phyloP scores from a whole-genome alignment of 441 rosid genomes.

The Daphne laureola region DNA sequence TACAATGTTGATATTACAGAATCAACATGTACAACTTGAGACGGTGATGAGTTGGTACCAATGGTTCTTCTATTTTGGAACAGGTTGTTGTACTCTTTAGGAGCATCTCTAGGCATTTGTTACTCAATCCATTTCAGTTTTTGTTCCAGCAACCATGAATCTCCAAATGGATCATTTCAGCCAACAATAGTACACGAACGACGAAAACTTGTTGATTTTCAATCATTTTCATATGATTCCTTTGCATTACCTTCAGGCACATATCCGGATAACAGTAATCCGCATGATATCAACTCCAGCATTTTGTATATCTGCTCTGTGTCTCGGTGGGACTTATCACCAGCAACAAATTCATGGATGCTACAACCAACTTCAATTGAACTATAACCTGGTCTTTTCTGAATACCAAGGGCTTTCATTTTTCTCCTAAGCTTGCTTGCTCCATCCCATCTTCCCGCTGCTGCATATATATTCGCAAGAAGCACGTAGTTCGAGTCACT shows the following conservation, averaged over 20 bases:
- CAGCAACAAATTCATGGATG: slow-evolving; percentile 57
- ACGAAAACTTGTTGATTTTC: not conserved
- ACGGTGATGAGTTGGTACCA: too few species aligned
- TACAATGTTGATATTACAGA: too few species aligned
- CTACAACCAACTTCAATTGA: slow-evolving; percentile 50
- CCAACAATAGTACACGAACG: too few species aligned
- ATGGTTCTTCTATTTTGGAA: too few species aligned
- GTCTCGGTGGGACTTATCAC: slow-evolving; percentile 48
- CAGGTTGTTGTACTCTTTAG: too few species aligned
- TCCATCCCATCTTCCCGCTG: slow-evolving; percentile 65
- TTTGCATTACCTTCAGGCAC: slow-evolving; percentile 20
- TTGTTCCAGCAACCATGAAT: too few species aligned
- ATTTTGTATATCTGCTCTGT: slow-evolving; percentile 29
- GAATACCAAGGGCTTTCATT: slow-evolving; percentile 68
- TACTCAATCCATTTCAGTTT: too few species aligned
- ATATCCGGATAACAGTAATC: slow-evolving; percentile 29
- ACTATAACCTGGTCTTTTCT: slow-evolving; percentile 64
- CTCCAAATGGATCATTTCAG: too few species aligned
- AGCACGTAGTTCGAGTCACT: slow-evolving; percentile 62
- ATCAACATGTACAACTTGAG: too few species aligned
- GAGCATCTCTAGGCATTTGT: too few species aligned
- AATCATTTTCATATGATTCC: slow-evolving; percentile 10
- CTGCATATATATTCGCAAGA: slow-evolving; percentile 63
- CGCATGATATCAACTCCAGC: slow-evolving; percentile 43
- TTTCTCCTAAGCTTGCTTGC: slow-evolving; percentile 53